These are phyloP conservation scores for Xylariales sp. DNA, from an alignment of 2,329 filamentous ascomycete species.

Conservation along the genomic window DNA sequence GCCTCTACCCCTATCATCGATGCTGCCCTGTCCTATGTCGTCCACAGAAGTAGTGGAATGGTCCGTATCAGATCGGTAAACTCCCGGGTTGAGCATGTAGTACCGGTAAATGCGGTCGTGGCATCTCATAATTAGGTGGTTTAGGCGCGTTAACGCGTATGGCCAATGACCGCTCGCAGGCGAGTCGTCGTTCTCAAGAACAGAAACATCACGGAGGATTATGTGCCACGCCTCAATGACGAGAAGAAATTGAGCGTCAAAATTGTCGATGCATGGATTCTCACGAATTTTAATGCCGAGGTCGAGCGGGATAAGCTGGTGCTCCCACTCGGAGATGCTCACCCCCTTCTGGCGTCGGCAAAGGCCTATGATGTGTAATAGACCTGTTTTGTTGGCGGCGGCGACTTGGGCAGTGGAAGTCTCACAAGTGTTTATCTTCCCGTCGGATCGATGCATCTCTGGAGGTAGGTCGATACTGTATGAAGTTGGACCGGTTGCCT, in stretches of 20 bases:
- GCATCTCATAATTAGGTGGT: background rate
- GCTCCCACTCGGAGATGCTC: background rate
- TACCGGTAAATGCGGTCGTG: background rate
- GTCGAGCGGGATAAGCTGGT: background rate
- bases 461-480: too few species aligned
- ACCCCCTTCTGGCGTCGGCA: background rate
- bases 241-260: background rate
- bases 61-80: background rate
- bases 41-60: background rate
- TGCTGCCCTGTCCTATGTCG: background rate
- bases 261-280: background rate
- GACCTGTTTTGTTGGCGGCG: too few species aligned
- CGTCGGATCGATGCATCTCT: too few species aligned
- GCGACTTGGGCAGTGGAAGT: too few species aligned
- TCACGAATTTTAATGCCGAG: background rate
- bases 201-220: background rate
- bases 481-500: too few species aligned
- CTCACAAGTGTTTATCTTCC: too few species aligned
- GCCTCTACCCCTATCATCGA: background rate
- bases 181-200: background rate
- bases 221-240: background rate
- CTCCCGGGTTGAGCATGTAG: background rate
- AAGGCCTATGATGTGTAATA: background rate
- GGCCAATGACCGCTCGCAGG: background rate
- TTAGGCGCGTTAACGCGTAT: background rate